Conservation (phyloP, 371 early-diverging fungal genomes). For the Mucor sp. region DNA sequence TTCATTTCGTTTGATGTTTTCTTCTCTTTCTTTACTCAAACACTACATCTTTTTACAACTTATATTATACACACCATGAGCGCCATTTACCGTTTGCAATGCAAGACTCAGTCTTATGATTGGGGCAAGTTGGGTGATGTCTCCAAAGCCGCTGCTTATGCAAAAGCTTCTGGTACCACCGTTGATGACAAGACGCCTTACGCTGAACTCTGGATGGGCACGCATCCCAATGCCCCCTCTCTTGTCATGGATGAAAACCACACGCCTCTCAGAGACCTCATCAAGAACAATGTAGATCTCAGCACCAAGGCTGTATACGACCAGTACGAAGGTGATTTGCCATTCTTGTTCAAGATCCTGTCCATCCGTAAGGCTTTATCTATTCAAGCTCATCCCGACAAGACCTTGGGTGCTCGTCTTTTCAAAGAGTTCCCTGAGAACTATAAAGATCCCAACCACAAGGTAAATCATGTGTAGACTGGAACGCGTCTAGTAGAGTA, state of each 20-base stretch:
- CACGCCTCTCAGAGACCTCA: conserved; percentile 57
- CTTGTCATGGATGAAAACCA: conserved; percentile 38
- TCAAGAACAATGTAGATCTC: conserved; percentile 48
- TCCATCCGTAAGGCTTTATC: conserved; percentile 94
- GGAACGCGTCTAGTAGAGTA: background rate
- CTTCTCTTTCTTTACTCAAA: background rate
- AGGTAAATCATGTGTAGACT: conserved; percentile 27
- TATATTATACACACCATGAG: conserved; percentile 13
- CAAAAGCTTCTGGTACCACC: conserved; percentile 55
- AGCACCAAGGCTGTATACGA: conserved; percentile 55
- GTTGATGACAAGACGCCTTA: conserved; percentile 76
- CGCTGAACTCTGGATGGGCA: conserved; percentile 99
- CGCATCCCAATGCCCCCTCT: conserved; percentile 94
- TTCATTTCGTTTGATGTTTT: background rate
- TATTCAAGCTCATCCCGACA: conserved; percentile 98
- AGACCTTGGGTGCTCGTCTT: conserved; percentile 76
- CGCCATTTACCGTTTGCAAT: conserved; percentile 57
- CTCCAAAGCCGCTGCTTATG: conserved; percentile 87
- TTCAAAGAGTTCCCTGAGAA: conserved; percentile 72
- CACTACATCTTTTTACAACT: background rate
- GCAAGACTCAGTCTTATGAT: conserved; percentile 84
- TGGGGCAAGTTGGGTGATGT: conserved; percentile 92
- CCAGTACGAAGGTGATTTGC: conserved; percentile 79
- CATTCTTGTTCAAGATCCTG: conserved; percentile 97
- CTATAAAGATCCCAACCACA: conserved; percentile 79